Evolutionary conservation across 1,284 basidiomycete genomes (phyloP).

Genomic region (Erythrobasidium hasegawianum): DNA sequence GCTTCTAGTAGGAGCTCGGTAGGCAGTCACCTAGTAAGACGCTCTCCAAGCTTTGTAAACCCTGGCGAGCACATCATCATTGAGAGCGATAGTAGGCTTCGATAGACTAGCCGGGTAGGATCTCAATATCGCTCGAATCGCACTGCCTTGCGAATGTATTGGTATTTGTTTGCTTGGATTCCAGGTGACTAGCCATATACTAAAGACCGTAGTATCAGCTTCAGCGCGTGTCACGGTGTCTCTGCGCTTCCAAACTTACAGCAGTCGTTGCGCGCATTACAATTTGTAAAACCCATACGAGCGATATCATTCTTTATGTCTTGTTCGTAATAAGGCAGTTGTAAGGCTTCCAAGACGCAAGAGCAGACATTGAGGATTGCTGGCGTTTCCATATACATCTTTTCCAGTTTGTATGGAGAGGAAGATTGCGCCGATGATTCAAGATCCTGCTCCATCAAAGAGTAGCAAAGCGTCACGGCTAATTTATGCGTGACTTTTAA

Average conservation of each 20-base stretch:
- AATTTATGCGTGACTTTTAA: slow-evolving; percentile 7
- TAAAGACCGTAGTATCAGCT: not conserved
- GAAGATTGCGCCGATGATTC: too few species aligned
- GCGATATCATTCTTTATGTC: not conserved
- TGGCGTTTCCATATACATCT: not conserved
- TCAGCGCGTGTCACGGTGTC: not conserved
- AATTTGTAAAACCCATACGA: not conserved
- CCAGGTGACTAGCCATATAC: slow-evolving; percentile 1
- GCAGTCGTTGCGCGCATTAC: not conserved
- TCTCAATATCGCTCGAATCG: too few species aligned
- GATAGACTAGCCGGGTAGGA: too few species aligned
- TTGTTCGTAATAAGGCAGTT: not conserved
- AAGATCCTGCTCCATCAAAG: too few species aligned
- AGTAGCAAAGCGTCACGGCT: slow-evolving; percentile 4
- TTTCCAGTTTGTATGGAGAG: not conserved
- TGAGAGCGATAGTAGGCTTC: too few species aligned
- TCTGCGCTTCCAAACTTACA: not conserved
- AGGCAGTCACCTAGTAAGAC: too few species aligned
- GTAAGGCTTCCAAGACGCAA: not conserved
- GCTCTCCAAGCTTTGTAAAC: too few species aligned
- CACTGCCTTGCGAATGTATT: too few species aligned
- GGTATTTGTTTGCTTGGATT: too few species aligned
- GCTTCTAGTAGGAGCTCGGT: too few species aligned
- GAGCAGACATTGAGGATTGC: not conserved
- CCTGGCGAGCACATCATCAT: too few species aligned